Base-by-base conservation (phyloP, 2,329 filamentous ascomycete genomes). In the Penicillium sp. region DNA sequence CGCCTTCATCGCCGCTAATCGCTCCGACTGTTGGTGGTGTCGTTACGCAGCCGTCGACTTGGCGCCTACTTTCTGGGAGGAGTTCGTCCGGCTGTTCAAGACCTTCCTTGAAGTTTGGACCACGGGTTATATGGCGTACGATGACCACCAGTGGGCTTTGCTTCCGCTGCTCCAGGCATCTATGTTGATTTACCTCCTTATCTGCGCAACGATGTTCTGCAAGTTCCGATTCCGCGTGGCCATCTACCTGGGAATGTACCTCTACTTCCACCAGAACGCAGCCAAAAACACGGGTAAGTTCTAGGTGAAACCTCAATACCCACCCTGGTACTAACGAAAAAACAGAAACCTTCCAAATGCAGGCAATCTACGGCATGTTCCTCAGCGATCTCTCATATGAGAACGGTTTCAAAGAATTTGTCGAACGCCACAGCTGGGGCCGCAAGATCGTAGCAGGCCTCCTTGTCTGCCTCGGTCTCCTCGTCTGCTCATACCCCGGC, bases 61-160 rank as follows among this genome's bases (percentile, higher is more conserved):
- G 19, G 69, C 77, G 47, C 75, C 77, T 23, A 72, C 75, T 7
- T 72, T 83, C 19, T 70, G 69, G 49, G 70, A 74, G 13, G 81
- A 83, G 61, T 62, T 83, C 6, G 63, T 70, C 29, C 71, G 79
- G 15, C 65, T 83, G 31, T 76, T 81, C 55, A 65, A 67, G 55
- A 78, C 78, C 59, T 79, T 81, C 61, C 70, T 81, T n/a, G 74
- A 70, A 12, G 78, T 77, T 10, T 84, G 82, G 82, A 81, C 80
- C 9, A 79, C 75, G 49, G 77, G 77, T 1, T 78, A 78, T 64
- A 82, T 81, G 70, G 73, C 77, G 6, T 83, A 81, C 55, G 82
- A 84, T 65, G 77, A 82, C 50, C 81, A 83, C 61, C 82, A 83
- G 64, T 84, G 82, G 82, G 80, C 81, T 10, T 75, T 83, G 64